A percentile compares a stretch with the other conserved stretches of the same genome.
phyloP scores from a whole-genome alignment of 2,329 filamentous ascomycete genomes.

The Colletotrichum acutatum region DNA sequence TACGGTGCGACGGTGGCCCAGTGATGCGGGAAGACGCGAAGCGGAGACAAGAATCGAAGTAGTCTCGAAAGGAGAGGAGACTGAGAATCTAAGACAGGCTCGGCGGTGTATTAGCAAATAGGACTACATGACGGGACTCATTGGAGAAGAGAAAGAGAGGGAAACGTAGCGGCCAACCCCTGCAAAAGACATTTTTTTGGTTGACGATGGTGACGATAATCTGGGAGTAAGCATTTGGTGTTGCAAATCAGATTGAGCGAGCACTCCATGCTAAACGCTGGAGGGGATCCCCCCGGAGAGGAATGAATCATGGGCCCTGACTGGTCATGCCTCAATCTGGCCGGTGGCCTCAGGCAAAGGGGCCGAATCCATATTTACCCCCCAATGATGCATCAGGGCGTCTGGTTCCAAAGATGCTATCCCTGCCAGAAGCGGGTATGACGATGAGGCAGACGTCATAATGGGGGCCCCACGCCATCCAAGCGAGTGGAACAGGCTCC shows the following conservation, averaged over 20 bases:
- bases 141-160: not conserved
- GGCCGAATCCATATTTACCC: not conserved
- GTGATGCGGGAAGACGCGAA: slow-evolving; percentile 18
- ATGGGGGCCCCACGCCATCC: slow-evolving; percentile 27
- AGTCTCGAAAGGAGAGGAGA: not conserved
- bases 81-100: not conserved
- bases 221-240: not conserved
- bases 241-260: not conserved
- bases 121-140: too few species aligned
- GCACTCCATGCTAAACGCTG: too few species aligned
- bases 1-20: not conserved
- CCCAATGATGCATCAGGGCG: slow-evolving; percentile 10
- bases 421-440: slow-evolving; percentile 26
- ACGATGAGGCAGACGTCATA: slow-evolving; percentile 29
- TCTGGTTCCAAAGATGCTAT: not conserved
- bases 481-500: slow-evolving; percentile 20
- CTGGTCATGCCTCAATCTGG: not conserved
- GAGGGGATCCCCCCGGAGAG: not conserved
- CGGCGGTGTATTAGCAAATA: not conserved
- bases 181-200: not conserved
- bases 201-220: not conserved
- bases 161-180: not conserved
- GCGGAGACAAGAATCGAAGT: not conserved
- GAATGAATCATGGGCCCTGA: slow-evolving; percentile 29
- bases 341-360: slow-evolving; percentile 14